These are phyloP conservation scores for Lophiostoma macrostomum DNA, from an alignment of 495 filamentous ascomycete genomes.

Conservation along the genomic window DNA sequence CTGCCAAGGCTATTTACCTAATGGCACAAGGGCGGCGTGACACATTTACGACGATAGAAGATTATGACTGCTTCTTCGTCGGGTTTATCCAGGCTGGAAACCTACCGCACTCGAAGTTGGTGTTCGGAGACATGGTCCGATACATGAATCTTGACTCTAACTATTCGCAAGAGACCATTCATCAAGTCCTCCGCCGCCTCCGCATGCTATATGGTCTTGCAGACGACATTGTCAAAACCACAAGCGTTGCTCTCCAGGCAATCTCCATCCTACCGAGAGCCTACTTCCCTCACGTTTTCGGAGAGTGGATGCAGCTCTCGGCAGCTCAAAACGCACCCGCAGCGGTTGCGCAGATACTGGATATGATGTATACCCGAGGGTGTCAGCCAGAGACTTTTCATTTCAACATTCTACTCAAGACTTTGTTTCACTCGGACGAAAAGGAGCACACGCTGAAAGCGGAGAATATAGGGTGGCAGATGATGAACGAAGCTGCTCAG, in stretches of 20 bases:
- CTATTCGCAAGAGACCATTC: neutral
- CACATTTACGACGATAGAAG: neutral
- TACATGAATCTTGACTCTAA: slow-evolving; percentile 4
- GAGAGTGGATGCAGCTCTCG: slow-evolving; percentile 23
- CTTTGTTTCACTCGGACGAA: slow-evolving; percentile 15
- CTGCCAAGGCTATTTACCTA: slow-evolving; percentile 13
- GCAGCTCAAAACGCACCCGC: slow-evolving; percentile 10
- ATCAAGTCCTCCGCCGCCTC: slow-evolving; percentile 9
- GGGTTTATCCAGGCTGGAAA: slow-evolving; percentile 24
- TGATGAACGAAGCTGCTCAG: slow-evolving; percentile 13
- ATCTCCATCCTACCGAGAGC: slow-evolving; percentile 13
- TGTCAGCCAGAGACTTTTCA: slow-evolving; percentile 20
- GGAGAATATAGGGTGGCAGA: slow-evolving; percentile 27
- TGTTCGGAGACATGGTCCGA: slow-evolving; percentile 27
- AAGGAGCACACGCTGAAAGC: slow-evolving; percentile 12
- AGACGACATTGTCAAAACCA: slow-evolving; percentile 18
- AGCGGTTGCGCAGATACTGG: slow-evolving; percentile 20
- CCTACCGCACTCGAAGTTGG: slow-evolving; percentile 8
- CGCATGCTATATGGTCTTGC: slow-evolving; percentile 23
- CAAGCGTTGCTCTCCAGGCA: slow-evolving; percentile 17
- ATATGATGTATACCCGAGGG: slow-evolving; percentile 30
- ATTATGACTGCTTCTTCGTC: slow-evolving; percentile 24
- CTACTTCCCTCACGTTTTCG: slow-evolving; percentile 23
- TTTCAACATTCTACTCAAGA: slow-evolving; percentile 26
- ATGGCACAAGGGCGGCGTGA: slow-evolving; percentile 4